Conservation (phyloP, 1,284 basidiomycete species). For the Rhodofomes roseus region DNA sequence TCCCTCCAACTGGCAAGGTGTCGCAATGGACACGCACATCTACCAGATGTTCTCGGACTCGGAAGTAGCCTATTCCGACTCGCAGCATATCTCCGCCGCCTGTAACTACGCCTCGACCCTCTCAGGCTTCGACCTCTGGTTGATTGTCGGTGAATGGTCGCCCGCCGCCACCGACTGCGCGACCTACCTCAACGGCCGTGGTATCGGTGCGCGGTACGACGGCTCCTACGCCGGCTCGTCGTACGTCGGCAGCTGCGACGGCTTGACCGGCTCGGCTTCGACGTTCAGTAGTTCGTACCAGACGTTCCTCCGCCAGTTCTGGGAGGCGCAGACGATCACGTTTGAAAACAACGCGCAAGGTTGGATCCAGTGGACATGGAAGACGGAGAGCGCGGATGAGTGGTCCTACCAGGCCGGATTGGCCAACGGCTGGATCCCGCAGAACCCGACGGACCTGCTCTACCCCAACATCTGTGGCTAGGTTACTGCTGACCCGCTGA, state of each 20-base stretch:
- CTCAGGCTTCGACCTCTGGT: slow-evolving; percentile 60
- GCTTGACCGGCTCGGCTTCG: slow-evolving; percentile 66
- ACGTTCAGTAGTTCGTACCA: slow-evolving; percentile 80
- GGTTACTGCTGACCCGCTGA: not conserved
- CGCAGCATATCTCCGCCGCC: slow-evolving; percentile 64
- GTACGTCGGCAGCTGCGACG: slow-evolving; percentile 68
- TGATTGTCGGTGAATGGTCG: slow-evolving; percentile 84
- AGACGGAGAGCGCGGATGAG: slow-evolving; percentile 66
- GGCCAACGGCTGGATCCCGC: slow-evolving; percentile 80
- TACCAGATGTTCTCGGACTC: slow-evolving; percentile 77
- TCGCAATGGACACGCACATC: slow-evolving; percentile 81
- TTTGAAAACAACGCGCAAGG: slow-evolving; percentile 60
- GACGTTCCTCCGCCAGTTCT: slow-evolving; percentile 77
- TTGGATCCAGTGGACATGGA: slow-evolving; percentile 66
- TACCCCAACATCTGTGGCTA: slow-evolving; percentile 47
- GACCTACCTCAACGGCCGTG: slow-evolving; percentile 57
- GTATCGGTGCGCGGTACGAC: slow-evolving; percentile 74
- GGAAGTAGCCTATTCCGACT: slow-evolving; percentile 45
- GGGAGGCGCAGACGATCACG: slow-evolving; percentile 78
- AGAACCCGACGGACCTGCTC: slow-evolving; percentile 45
- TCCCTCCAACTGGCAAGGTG: slow-evolving; percentile 53
- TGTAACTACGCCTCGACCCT: slow-evolving; percentile 51
- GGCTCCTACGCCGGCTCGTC: slow-evolving; percentile 69
- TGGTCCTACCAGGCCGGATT: slow-evolving; percentile 80
- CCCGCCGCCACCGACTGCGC: slow-evolving; percentile 86